These are phyloP conservation scores for Galerina sulciceps DNA, from an alignment of 768 basidiomycete genomes.

Conservation along the genomic window DNA sequence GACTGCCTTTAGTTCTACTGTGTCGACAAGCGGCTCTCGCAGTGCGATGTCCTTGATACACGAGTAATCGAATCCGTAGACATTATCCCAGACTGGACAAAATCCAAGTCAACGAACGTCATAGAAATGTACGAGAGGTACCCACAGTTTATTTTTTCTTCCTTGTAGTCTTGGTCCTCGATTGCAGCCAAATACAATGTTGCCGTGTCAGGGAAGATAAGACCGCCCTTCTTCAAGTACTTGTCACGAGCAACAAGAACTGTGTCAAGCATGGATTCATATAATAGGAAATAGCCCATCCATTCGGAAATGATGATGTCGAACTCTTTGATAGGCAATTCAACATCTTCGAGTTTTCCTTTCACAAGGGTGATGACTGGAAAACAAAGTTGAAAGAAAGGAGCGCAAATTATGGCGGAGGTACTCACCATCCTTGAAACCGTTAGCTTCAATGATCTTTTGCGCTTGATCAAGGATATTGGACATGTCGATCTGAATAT, in stretches of 20 bases:
- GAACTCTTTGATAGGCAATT: constrained; percentile 87
- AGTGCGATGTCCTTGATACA: constrained; percentile 99
- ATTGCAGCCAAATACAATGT: constrained; percentile 94
- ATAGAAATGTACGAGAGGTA: constrained; percentile 18
- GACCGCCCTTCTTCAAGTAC: constrained; percentile 88
- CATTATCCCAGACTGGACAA: constrained; percentile 97
- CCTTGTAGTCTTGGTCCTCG: constrained; percentile 99
- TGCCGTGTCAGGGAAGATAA: constrained; percentile 96
- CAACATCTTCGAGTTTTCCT: constrained; percentile 94
- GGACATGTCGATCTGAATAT: constrained; percentile 93
- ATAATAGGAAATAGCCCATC: constrained; percentile 99
- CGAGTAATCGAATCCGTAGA: constrained; percentile 99
- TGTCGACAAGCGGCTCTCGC: constrained; percentile 95
- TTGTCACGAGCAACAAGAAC: constrained; percentile 96
- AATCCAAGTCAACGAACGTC: constrained; percentile 1
- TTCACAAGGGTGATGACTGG: constrained; percentile 95
- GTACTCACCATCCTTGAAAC: constrained; percentile 84
- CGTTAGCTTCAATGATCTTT: constrained; percentile 96
- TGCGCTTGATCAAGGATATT: constrained; percentile 99
- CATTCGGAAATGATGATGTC: constrained; percentile 99
- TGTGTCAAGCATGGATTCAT: constrained; percentile 99
- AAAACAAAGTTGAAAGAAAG: constrained; percentile 11
- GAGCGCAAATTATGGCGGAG: not conserved
- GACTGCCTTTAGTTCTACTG: constrained; percentile 96
- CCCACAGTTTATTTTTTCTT: constrained; percentile 99